These are phyloP conservation scores for Porphyrellus cyaneotinctus DNA, from an alignment of 768 basidiomycete species.

Conservation along the genomic window DNA sequence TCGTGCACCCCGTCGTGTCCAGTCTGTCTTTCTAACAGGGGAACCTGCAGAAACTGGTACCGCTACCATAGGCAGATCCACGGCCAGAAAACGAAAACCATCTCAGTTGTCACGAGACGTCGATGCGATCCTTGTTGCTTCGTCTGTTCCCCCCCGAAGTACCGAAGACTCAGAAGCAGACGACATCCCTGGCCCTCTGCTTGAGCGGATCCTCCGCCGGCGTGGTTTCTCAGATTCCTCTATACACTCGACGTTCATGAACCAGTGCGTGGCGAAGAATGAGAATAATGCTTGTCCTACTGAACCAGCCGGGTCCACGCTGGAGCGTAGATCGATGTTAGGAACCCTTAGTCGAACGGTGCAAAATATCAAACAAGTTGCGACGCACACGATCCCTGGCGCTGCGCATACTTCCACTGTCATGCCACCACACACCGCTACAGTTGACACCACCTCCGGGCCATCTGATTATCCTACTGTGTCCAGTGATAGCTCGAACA, in stretches of 20 bases:
- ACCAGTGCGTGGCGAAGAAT: conserved; percentile 40
- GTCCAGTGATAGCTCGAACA: conserved; percentile 7
- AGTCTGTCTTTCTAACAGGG: conserved; percentile 23
- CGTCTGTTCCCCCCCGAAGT: conserved; percentile 20
- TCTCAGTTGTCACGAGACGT: conserved; percentile 57
- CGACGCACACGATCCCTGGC: conserved; percentile 29
- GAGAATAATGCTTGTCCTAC: not conserved
- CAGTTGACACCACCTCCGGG: conserved; percentile 2
- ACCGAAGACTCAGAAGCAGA: conserved; percentile 38
- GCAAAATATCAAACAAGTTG: conserved; percentile 42
- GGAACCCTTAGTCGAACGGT: conserved; percentile 52
- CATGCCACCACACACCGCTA: conserved; percentile 6
- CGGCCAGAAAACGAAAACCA: conserved; percentile 11
- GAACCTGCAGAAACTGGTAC: conserved; percentile 12
- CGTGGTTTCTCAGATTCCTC: conserved; percentile 91
- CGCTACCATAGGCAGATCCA: conserved; percentile 19
- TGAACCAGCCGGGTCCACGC: conserved; percentile 27
- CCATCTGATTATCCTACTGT: conserved; percentile 1
- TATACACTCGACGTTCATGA: conserved; percentile 79
- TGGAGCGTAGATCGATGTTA: conserved; percentile 47
- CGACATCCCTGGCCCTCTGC: conserved; percentile 48
- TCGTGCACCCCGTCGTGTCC: conserved; percentile 31
- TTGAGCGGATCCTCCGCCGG: conserved; percentile 64
- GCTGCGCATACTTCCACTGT: conserved; percentile 7
- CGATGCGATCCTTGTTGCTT: conserved; percentile 72